Evolutionary conservation across 805 yeast species (phyloP), one percentile per base, ranked within the genome.

Genomic region (Ogataea minuta): DNA sequence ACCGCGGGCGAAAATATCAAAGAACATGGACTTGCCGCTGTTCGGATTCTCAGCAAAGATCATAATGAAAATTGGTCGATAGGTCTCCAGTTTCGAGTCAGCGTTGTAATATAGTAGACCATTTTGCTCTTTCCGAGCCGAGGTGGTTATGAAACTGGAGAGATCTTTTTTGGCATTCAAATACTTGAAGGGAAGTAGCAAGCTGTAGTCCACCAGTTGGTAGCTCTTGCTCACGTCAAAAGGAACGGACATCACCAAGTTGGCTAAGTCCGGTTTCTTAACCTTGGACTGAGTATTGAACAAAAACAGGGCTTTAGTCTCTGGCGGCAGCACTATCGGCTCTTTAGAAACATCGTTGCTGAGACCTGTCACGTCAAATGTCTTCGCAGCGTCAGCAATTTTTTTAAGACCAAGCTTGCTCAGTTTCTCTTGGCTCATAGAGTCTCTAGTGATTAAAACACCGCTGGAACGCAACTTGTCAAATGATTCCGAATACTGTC

Each of bases 1-100:
- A 9, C 53, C 56, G 17, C 51, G 48, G 0, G 76, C 71, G 49
- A 74, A 60, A 1, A 48, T 42, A 43, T 72, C 76, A 49, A 73
- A 71, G 35, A 70, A 64, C 6, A 39, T 34, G 23, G 53, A 44
- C 20, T 40, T 49, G 1, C 45, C 31, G 9, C 35, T 17, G 9
- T 34, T 42, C 13, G 48, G 31, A 11, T 53, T 57, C 31, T 59
- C 53, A 20, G 62, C 56, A 47, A 69, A 62, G 34, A 64, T 36
- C 41, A 70, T 63, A 1, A 68, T 67, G 34, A 72, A 45, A 36
- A 70, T 36, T 0, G 78, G 76, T 10, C 49, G 46, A 2, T 52
- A 46, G 10, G 52, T 51, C 3, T 41, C 38, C 6, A 52, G 43
- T 17, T 50, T 40, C 2, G 31, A 39, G 43, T 24, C 52, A 16